Base-by-base conservation (phyloP, 305 asterid genomes). In the Fraxinus ornus region DNA sequence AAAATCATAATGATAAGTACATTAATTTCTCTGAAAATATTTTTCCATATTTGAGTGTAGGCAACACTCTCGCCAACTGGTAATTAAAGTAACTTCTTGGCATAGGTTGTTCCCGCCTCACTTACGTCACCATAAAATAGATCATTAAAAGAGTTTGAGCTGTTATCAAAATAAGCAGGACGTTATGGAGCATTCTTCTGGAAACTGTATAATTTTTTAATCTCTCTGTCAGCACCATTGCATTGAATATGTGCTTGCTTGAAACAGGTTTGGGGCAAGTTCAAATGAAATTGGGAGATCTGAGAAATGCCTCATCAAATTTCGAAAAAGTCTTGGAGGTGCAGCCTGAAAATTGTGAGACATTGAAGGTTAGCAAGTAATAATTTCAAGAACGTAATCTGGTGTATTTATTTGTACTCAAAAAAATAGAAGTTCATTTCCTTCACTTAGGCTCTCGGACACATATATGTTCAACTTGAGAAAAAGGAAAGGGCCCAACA, bases 271-370 rank as follows among this genome's bases (percentile, higher is more conserved):
- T 95, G 86, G 99, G 98, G 76, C 99, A 95, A 91, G 98, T 95
- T 77, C 99, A 95, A 83, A 89, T 94, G 90, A 95, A 95, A 89
- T 85, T 95, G 88, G 99, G 99, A 76, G 98, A 95, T 80, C 89
- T 94, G 74, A 90, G 91, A 82, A 94, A 97, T 91, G 93, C 99
- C 44, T 84, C 93, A 89, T 83, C 92, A 62, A 94, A 95, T 86
- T 95, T 95, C 83, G 98, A 93, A 78, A 95, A 95, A 89, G 97
- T 95, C 84, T 88, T 94, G 94, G 99, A 94, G 91, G 94, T 93
- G 86, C 89, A 92, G 87, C 98, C 99, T 44, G 99, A 95, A 86
- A 95, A 90, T 74, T 93, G 95, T 80, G 99, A 93, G 82, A 85
- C 98, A 71, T 87, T 95, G 81, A 92, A 90, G 86, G 99, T 94